Percentiles rank a stretch among this genome's conserved stretches.
phyloP scores from a whole-genome alignment of 1,139 yeast genomes.

The Geotrichum klebahnii region DNA sequence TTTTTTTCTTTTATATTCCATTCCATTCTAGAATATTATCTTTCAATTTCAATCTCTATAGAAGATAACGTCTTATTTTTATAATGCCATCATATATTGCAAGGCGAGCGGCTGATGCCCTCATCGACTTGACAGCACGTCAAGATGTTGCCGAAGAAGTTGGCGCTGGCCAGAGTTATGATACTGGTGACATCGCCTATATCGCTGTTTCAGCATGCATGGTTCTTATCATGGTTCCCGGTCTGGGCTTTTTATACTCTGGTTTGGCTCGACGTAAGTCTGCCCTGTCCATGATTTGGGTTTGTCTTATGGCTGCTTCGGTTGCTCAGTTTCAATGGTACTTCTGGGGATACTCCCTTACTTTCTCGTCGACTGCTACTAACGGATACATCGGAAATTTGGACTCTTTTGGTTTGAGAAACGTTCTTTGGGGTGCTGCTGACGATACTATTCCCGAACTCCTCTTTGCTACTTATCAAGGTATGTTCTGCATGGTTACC shows the following conservation, averaged over 20 bases:
- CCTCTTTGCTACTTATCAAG: constrained; percentile 80
- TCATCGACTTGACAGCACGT: background rate
- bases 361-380: constrained; percentile 70
- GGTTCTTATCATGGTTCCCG: constrained; percentile 92
- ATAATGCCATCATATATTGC: constrained; percentile 11
- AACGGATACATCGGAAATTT: constrained; percentile 86
- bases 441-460: constrained; percentile 66
- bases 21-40: background rate
- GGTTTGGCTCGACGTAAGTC: constrained; percentile 90
- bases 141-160: constrained; percentile 6
- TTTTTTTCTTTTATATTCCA: constrained; percentile 2
- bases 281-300: constrained; percentile 86
- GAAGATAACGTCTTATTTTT: background rate
- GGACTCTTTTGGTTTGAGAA: constrained; percentile 72
- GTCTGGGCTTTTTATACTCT: constrained; percentile 86
- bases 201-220: constrained; percentile 57
- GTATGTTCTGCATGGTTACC: constrained; percentile 88
- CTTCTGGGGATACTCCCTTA: constrained; percentile 94
- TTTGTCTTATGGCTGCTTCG: constrained; percentile 65
- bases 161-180: constrained; percentile 36
- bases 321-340: constrained; percentile 92
- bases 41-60: background rate
- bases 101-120: constrained; percentile 8
- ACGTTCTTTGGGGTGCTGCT: constrained; percentile 54
- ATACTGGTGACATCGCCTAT: constrained; percentile 52